These are phyloP conservation scores for Mycosarcoma mackinlayi DNA, from an alignment of 1,284 basidiomycete species.

Conservation along the genomic window DNA sequence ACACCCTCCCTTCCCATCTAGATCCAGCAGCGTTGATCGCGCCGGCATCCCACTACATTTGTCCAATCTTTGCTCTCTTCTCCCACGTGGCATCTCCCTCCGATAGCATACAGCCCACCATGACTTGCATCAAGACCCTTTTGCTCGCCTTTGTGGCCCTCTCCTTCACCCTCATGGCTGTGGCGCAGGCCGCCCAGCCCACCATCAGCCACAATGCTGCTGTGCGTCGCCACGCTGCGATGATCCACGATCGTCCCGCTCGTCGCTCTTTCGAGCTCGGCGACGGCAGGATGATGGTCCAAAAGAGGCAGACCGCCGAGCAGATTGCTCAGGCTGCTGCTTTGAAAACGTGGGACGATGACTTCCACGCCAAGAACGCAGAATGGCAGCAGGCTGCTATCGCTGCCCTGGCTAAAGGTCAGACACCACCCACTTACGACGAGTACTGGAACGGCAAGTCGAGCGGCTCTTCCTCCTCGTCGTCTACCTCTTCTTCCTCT, in stretches of 20 bases:
- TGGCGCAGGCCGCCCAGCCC: slow-evolving; percentile 34
- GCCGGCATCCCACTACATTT: slow-evolving; percentile 18
- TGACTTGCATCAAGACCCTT: slow-evolving; percentile 34
- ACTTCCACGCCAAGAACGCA: slow-evolving; percentile 50
- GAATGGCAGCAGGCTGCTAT: slow-evolving; percentile 57
- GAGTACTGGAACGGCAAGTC: slow-evolving; percentile 43
- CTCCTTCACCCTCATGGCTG: slow-evolving; percentile 29
- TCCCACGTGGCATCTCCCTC: background rate
- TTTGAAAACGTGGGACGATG: slow-evolving; percentile 44
- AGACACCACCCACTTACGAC: slow-evolving; percentile 50
- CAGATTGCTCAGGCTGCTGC: slow-evolving; percentile 38
- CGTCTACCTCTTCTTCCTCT: slow-evolving; percentile 61
- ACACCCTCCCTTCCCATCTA: background rate
- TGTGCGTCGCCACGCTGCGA: slow-evolving; percentile 28
- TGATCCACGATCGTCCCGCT: slow-evolving; percentile 24
- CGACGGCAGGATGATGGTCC: slow-evolving; percentile 28
- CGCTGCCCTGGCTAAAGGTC: slow-evolving; percentile 43
- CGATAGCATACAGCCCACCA: slow-evolving; percentile 4
- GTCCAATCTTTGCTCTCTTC: slow-evolving; percentile 1
- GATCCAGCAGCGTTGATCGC: slow-evolving; percentile 48
- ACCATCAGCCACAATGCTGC: slow-evolving; percentile 46
- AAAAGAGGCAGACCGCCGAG: slow-evolving; percentile 43
- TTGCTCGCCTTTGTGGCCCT: slow-evolving; percentile 41
- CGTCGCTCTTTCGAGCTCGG: slow-evolving; percentile 32
- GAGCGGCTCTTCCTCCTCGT: slow-evolving; percentile 56